These are phyloP conservation scores for Kernera saxatilis DNA, from an alignment of 345 rosid species.

Conservation along the genomic window DNA sequence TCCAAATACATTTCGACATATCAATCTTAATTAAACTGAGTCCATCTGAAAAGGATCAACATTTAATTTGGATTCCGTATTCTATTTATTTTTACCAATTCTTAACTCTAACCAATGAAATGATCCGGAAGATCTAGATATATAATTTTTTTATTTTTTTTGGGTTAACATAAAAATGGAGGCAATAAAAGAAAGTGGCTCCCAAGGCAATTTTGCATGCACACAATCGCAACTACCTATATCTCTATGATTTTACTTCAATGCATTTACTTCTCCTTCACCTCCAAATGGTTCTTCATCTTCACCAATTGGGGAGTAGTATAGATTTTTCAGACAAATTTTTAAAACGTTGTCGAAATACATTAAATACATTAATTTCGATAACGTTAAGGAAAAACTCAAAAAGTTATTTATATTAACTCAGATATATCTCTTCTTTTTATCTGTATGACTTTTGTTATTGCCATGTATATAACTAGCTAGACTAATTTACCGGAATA, in stretches of 20 bases:
- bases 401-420: too few species aligned
- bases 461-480: too few species aligned
- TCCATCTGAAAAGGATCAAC: too few species aligned
- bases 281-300: neutral
- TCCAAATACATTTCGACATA: too few species aligned
- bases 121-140: too few species aligned
- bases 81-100: neutral
- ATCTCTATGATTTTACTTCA: neutral
- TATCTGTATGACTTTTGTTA: neutral
- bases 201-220: constrained; percentile 12
- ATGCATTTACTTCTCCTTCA: constrained; percentile 9
- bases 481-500: too few species aligned
- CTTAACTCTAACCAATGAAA: too few species aligned
- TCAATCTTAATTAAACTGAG: too few species aligned
- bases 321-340: neutral
- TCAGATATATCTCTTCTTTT: neutral
- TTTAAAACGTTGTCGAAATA: neutral
- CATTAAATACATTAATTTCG: neutral
- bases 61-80: neutral
- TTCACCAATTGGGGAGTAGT: constrained; percentile 3
- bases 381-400: neutral
- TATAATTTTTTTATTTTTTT: neutral
- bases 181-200: neutral
- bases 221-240: neutral
- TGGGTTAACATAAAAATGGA: neutral